Base-by-base conservation (phyloP, 768 basidiomycete genomes). In the Hericium erinaceus region DNA sequence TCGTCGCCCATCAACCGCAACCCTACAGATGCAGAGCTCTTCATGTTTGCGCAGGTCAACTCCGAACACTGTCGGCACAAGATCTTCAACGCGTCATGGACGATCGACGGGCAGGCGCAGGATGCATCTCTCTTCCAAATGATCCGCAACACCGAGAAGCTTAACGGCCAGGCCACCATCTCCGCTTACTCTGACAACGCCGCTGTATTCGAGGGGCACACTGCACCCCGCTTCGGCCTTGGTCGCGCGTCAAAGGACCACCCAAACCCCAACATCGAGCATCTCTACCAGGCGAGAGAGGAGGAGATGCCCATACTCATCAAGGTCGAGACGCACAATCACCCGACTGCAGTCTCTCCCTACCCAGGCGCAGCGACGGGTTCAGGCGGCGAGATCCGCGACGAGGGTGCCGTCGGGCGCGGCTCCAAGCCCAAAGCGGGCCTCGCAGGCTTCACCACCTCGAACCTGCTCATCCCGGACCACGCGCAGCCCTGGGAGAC, bases 31-130 rank as follows among this genome's bases (percentile, higher is more conserved):
- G 95, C 95, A 3, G 97, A 99, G 69, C 78, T 99, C 8, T 99
- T 99, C 81, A 99, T 98, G 97, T 99, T 98, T 71, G 95, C 97
- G 3, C 97, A 99, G 68, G 95, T 99, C 69, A 99, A 99, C 74
- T 98, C 95, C n/a, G 97, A 99, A 70, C 97, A 98, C 68, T 99
- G 97, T 70, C 81, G 97, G 38, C 97, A 99, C 79, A 99, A 99
- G 74, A 98, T 98, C 64, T 99, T 98, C 78, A 99, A 99, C 68
- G 95, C 97, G 0, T 80, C 89, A 15, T 99, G 97, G 97, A 90
- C 84, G 11, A 82, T 99, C 62, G 89, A 98, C 65, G 87, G 79
- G 2, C 65, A 76, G 41, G 65, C 76, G 11, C 76, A 83, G 64
- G 80, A 87, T 57, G 74, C 75, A 48, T 90, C 92, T 4, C 81